Evolutionary conservation across 2,329 filamentous ascomycete species (phyloP).

Genomic region (Dactylellina sp.): DNA sequence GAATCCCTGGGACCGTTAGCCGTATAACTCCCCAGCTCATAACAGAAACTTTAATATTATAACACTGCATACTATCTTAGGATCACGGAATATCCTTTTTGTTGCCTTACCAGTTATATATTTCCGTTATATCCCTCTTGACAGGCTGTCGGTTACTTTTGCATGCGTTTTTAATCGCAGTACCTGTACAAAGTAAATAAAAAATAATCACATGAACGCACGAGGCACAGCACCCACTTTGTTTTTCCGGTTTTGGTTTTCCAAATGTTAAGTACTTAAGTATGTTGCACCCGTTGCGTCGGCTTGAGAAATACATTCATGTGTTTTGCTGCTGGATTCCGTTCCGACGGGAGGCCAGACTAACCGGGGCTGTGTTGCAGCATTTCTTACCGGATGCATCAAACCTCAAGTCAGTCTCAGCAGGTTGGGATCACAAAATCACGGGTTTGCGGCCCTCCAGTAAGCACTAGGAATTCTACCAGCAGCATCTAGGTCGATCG

Average conservation of each 20-base stretch:
- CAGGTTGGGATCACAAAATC: conserved; percentile 10
- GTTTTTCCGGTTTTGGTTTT: too few relatives aligned
- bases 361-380: conserved; percentile 14
- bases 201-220: background rate
- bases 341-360: conserved; percentile 17
- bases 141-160: background rate
- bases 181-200: background rate
- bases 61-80: background rate
- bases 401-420: background rate
- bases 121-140: background rate
- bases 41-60: background rate
- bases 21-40: conserved; percentile 4
- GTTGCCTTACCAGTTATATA: too few relatives aligned
- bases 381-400: conserved; percentile 19
- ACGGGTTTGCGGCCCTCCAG: background rate
- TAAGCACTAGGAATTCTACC: conserved; percentile 1
- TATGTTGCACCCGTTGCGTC: conserved; percentile 20
- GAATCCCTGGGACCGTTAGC: background rate
- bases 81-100: too few relatives aligned
- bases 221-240: background rate
- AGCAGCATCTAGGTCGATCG: background rate
- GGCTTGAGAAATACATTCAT: conserved; percentile 8
- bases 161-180: conserved; percentile 18
- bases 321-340: conserved; percentile 24
- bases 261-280: background rate